Percentiles rank a stretch among this genome's conserved stretches.
These are phyloP conservation scores for Trichomonas gallinae DNA, from an alignment of 208 protist genomes.

Conservation along the genomic window DNA sequence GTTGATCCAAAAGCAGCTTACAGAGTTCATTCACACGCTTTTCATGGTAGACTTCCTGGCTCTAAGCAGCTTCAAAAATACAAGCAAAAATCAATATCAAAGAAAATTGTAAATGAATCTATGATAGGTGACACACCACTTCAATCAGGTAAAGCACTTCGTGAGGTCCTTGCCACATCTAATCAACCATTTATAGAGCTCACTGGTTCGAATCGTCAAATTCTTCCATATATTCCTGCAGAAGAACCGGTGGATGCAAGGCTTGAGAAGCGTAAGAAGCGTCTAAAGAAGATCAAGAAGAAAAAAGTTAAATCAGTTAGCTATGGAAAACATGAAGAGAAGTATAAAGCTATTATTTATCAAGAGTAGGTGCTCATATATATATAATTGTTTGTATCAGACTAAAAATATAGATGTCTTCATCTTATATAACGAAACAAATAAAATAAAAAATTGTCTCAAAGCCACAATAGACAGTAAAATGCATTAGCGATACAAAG, in stretches of 20 bases:
- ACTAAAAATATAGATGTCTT: too few species aligned
- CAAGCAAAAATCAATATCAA: not conserved
- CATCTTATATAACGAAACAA: too few species aligned
- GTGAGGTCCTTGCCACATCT: not conserved
- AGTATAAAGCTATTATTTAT: too few species aligned
- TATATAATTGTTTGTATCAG: too few species aligned
- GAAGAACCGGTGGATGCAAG: not conserved
- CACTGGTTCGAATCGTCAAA: not conserved
- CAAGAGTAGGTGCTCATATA: too few species aligned
- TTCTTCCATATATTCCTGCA: not conserved
- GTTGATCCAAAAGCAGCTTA: not conserved
- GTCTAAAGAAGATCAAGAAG: not conserved
- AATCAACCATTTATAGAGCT: not conserved
- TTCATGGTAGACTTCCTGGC: not conserved
- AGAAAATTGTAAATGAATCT: not conserved
- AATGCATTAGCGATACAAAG: too few species aligned
- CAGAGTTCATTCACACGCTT: not conserved
- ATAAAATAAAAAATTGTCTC: too few species aligned
- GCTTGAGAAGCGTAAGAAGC: not conserved
- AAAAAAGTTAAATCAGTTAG: not conserved
- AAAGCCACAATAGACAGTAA: too few species aligned
- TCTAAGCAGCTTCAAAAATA: not conserved
- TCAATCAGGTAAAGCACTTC: not conserved
- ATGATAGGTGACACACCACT: not conserved
- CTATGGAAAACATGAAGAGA: too few species aligned